Conservation (phyloP, 345 rosid species). For the Citrus reticulata region DNA sequence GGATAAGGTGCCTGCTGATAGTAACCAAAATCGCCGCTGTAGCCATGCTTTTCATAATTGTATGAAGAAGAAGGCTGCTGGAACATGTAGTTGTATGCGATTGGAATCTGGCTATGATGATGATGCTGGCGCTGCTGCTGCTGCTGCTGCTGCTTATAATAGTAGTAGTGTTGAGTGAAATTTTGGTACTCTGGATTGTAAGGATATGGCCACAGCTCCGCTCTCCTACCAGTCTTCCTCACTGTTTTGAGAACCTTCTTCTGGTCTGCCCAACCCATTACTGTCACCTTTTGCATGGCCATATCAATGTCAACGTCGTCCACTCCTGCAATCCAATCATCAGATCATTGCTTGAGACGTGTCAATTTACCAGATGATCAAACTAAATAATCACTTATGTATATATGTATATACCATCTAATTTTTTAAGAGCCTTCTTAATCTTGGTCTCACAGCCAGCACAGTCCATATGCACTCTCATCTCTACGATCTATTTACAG, state of each 20-base stretch:
- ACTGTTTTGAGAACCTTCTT: slow-evolving; percentile 58
- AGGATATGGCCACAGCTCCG: slow-evolving; percentile 71
- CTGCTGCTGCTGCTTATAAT: background rate
- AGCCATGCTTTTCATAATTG: slow-evolving; percentile 52
- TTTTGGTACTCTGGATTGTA: slow-evolving; percentile 46
- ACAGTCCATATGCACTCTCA: slow-evolving; percentile 74
- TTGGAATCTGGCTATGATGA: background rate
- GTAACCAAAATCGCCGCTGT: slow-evolving; percentile 41
- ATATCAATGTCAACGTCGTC: slow-evolving; percentile 58
- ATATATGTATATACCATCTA: slow-evolving; percentile 43
- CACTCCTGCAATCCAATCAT: slow-evolving; percentile 45
- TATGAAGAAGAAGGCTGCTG: slow-evolving; percentile 28
- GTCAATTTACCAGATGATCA: too few species aligned
- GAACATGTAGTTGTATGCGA: background rate
- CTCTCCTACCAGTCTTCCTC: slow-evolving; percentile 51
- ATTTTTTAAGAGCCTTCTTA: slow-evolving; percentile 52
- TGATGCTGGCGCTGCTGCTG: background rate
- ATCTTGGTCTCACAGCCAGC: slow-evolving; percentile 64
- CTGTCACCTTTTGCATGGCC: slow-evolving; percentile 69
- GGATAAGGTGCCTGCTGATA: slow-evolving; percentile 35
- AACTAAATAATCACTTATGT: too few species aligned
- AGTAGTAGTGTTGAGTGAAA: slow-evolving; percentile 23
- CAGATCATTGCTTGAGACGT: background rate
- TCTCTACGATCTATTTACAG: slow-evolving; percentile 49
- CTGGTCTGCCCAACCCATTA: slow-evolving; percentile 64